phyloP scores from a whole-genome alignment of 73 alveolate species.

The Diophrys appendiculata region DNA sequence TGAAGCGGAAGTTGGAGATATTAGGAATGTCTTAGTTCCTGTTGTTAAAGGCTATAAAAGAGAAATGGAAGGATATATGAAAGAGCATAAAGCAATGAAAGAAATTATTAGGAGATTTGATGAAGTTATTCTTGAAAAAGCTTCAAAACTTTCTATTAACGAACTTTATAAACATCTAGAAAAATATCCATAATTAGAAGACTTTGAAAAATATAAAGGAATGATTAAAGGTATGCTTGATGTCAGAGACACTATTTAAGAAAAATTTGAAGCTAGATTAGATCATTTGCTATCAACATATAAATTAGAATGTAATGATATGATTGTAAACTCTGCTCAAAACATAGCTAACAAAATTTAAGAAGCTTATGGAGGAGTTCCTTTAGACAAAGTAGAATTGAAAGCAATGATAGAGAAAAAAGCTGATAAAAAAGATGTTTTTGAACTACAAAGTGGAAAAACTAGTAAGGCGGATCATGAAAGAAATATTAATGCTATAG shows the following conservation, averaged over 20 bases:
- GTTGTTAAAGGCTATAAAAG: neutral
- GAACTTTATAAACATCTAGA: neutral
- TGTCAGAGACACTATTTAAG: neutral
- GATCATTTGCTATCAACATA: neutral
- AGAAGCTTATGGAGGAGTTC: neutral
- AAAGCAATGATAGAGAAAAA: neutral
- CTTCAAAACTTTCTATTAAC: neutral
- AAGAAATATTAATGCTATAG: no score
- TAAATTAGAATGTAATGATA: neutral
- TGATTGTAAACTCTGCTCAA: neutral
- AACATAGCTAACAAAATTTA: neutral
- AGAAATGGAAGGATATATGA: neutral
- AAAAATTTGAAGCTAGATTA: neutral
- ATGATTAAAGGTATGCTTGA: no score
- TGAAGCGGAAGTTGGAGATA: neutral
- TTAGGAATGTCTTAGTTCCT: neutral
- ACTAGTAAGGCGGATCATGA: no score
- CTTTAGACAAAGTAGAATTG: neutral
- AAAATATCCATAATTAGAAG: neutral
- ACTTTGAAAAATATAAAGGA: neutral
- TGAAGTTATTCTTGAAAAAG: neutral
- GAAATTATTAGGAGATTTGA: neutral
- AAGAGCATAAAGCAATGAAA: neutral
- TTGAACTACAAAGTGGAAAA: neutral
- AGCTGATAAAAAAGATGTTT: neutral